Evolutionary conservation across 176 grass and related monocot species (phyloP).

Genomic region (Lolium perenne): DNA sequence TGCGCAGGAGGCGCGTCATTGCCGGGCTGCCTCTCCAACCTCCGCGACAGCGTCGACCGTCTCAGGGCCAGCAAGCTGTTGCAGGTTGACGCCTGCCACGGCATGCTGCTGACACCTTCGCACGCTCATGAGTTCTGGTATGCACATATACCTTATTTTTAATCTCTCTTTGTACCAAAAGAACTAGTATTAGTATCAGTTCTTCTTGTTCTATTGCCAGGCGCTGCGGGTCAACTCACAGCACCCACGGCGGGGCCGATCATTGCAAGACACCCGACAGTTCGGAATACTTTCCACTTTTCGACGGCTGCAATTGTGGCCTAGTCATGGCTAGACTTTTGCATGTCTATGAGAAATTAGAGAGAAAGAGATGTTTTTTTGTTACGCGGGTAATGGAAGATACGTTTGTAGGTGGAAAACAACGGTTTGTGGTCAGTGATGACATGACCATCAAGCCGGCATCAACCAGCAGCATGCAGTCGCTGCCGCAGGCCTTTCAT

Average conservation of each 20-base stretch:
- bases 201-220: too few species aligned
- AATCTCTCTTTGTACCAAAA: too few species aligned
- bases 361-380: not conserved
- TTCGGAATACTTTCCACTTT: too few species aligned
- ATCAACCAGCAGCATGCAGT: not conserved
- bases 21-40: too few species aligned
- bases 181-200: too few species aligned
- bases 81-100: not conserved
- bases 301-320: not conserved
- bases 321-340: not conserved
- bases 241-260: too few species aligned
- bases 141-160: not conserved
- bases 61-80: conserved; percentile 1
- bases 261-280: too few species aligned
- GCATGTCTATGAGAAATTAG: not conserved
- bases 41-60: not conserved
- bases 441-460: not conserved
- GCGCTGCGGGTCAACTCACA: too few species aligned
- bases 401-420: not conserved
- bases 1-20: too few species aligned
- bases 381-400: not conserved
- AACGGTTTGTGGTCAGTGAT: conserved; percentile 7
- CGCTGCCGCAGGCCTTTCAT: not conserved
- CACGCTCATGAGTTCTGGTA: not conserved
- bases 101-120: not conserved